Conservation (phyloP, 805 yeast genomes). For the Komagataella ulmi region DNA sequence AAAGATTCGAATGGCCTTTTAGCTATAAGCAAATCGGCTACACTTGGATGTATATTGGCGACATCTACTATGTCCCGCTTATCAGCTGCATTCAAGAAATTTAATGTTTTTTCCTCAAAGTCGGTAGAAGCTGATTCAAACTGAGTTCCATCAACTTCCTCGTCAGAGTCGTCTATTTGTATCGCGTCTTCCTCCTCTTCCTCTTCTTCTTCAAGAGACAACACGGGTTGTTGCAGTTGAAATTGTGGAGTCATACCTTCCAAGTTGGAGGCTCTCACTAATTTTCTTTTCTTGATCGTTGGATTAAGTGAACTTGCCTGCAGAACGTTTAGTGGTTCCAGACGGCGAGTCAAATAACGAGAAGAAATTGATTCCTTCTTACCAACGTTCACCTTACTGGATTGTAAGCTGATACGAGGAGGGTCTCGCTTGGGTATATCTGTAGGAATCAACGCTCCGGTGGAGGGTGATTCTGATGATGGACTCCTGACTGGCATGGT, state of each 20-base stretch:
- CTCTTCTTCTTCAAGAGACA: not conserved
- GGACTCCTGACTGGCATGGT: not conserved
- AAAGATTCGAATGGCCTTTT: constrained; percentile 60
- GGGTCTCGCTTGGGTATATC: not conserved
- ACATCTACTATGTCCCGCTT: constrained; percentile 69
- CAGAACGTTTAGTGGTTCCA: not conserved
- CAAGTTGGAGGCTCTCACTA: not conserved
- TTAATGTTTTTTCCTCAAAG: constrained; percentile 55
- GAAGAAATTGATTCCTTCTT: not conserved
- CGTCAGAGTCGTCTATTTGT: constrained; percentile 37
- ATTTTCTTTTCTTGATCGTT: not conserved
- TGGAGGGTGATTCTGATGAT: not conserved
- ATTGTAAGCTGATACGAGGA: not conserved
- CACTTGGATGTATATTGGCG: constrained; percentile 51
- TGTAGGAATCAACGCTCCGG: not conserved
- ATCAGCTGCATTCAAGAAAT: constrained; percentile 70
- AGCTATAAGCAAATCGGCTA: constrained; percentile 50
- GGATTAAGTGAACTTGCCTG: not conserved
- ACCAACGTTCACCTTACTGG: not conserved
- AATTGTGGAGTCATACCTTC: not conserved
- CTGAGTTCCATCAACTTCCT: constrained; percentile 12
- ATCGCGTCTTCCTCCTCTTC: constrained; percentile 11
- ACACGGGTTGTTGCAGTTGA: not conserved
- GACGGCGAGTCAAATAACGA: not conserved
- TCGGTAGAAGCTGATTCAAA: constrained; percentile 7